A percentile compares a stretch with the other conserved stretches of the same genome.
Evolutionary conservation across 345 rosid genomes (phyloP).

Genomic region (Carallia pectinifolia): DNA sequence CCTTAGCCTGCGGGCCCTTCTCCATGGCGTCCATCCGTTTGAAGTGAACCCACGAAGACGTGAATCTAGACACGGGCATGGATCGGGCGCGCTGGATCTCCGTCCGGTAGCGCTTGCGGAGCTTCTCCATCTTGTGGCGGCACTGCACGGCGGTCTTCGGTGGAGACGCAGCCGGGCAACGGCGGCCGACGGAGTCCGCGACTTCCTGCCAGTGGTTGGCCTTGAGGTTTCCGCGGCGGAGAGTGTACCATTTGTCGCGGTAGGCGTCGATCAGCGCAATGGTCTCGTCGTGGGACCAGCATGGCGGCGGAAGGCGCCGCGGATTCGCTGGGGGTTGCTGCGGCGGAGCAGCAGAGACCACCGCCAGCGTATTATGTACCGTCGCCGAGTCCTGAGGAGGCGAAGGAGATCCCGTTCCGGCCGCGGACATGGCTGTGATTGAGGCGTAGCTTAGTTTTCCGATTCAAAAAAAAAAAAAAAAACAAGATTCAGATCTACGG

Average conservation of each 20-base stretch:
- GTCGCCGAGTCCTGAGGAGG: background rate
- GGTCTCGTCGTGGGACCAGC: constrained; percentile 94
- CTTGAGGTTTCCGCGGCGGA: constrained; percentile 88
- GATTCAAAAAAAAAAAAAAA: background rate
- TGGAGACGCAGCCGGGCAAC: constrained; percentile 62
- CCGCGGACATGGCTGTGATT: background rate
- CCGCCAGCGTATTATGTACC: constrained; percentile 2
- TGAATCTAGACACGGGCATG: constrained; percentile 70
- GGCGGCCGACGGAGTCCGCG: constrained; percentile 57
- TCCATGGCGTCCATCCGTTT: constrained; percentile 91
- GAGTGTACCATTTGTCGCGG: constrained; percentile 86
- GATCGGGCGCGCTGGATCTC: constrained; percentile 92
- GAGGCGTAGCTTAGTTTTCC: background rate
- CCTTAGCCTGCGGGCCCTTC: constrained; percentile 45
- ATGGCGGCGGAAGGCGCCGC: constrained; percentile 91
- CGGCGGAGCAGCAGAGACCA: constrained; percentile 10
- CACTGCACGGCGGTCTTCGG: constrained; percentile 90
- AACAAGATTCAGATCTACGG: background rate
- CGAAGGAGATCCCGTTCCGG: background rate
- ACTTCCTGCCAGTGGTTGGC: constrained; percentile 97
- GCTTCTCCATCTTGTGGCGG: constrained; percentile 99
- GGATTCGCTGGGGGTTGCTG: constrained; percentile 29
- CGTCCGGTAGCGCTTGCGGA: constrained; percentile 76
- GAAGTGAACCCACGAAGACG: constrained; percentile 90
- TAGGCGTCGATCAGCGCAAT: constrained; percentile 75